Conservation (phyloP, 352 stramenopile genomes). For the Phytophthora fragariaefolia region DNA sequence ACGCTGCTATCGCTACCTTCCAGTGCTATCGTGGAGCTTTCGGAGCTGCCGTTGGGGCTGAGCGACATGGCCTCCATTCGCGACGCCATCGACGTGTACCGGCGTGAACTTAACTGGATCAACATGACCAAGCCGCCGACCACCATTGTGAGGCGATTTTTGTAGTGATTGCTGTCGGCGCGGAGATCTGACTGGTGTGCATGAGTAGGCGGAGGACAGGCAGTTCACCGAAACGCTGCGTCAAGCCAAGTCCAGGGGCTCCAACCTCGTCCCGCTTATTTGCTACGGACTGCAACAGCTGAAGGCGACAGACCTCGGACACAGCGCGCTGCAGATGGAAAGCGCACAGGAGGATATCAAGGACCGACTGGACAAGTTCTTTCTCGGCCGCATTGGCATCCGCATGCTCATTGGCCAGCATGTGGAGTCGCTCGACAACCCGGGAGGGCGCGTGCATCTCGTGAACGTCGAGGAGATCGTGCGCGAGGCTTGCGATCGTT, state of each 20-base stretch:
- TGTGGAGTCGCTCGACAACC: constrained; percentile 66
- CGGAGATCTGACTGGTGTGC: constrained; percentile 6
- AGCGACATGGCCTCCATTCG: constrained; percentile 66
- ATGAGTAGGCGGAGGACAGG: constrained; percentile 52
- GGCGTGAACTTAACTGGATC: constrained; percentile 59
- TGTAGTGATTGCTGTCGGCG: too few species aligned
- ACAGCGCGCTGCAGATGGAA: constrained; percentile 62
- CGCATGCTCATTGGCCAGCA: constrained; percentile 98
- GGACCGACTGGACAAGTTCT: constrained; percentile 96
- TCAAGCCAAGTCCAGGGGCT: constrained; percentile 58
- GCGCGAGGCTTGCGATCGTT: constrained; percentile 58
- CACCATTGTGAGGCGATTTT: constrained; percentile 33
- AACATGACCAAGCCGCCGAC: constrained; percentile 47
- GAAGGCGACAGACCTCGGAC: constrained; percentile 64
- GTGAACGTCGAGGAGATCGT: constrained; percentile 77
- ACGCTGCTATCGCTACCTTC: neutral
- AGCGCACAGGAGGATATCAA: constrained; percentile 80
- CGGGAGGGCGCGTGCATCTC: constrained; percentile 75
- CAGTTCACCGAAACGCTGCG: constrained; percentile 68
- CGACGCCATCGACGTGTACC: constrained; percentile 72
- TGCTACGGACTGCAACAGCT: constrained; percentile 78
- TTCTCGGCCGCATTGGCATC: constrained; percentile 98
- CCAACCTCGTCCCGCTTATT: constrained; percentile 83
- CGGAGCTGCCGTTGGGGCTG: constrained; percentile 72
- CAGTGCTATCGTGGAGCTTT: constrained; percentile 74